A percentile compares a stretch with the other conserved stretches of the same genome.
phyloP scores from a whole-genome alignment of 2,329 filamentous ascomycete genomes.

The Trichoderma atroviride region DNA sequence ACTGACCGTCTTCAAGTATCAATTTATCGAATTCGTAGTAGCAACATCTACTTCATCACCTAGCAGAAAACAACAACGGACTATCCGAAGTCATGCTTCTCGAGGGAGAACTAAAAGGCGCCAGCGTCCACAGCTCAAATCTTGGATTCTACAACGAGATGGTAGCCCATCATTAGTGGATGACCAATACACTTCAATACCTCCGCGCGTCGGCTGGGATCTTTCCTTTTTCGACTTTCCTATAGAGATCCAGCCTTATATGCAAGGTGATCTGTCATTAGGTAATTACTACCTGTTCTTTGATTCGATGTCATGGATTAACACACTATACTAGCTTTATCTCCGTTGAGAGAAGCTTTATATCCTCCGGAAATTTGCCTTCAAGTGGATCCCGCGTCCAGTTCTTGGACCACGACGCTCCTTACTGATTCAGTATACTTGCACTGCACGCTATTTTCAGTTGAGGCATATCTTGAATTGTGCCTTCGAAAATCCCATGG shows the following conservation, averaged over 20 bases:
- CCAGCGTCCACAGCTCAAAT: background rate
- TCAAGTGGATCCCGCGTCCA: conserved; percentile 26
- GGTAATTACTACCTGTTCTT: background rate
- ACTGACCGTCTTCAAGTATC: background rate
- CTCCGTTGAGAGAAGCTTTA: conserved; percentile 19
- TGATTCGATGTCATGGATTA: background rate
- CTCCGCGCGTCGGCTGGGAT: conserved; percentile 27
- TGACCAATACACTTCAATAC: conserved; percentile 23
- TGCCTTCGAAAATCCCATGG: background rate
- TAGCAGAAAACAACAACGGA: background rate
- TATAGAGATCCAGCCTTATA: conserved; percentile 30
- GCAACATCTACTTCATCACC: background rate
- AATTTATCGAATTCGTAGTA: background rate
- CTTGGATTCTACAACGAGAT: background rate
- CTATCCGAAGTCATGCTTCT: background rate
- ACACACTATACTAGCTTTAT: background rate
- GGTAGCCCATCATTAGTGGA: background rate
- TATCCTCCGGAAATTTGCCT: conserved; percentile 32
- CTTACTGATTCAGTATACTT: conserved; percentile 22
- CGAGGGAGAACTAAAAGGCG: background rate
- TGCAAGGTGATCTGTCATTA: conserved; percentile 28
- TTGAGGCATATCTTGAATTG: background rate
- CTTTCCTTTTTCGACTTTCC: conserved; percentile 32
- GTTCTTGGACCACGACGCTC: conserved; percentile 29
- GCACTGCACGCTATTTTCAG: background rate